Evolutionary conservation across 371 early-diverging fungal genomes (phyloP).

Genomic region (Actinomortierella ambigua): DNA sequence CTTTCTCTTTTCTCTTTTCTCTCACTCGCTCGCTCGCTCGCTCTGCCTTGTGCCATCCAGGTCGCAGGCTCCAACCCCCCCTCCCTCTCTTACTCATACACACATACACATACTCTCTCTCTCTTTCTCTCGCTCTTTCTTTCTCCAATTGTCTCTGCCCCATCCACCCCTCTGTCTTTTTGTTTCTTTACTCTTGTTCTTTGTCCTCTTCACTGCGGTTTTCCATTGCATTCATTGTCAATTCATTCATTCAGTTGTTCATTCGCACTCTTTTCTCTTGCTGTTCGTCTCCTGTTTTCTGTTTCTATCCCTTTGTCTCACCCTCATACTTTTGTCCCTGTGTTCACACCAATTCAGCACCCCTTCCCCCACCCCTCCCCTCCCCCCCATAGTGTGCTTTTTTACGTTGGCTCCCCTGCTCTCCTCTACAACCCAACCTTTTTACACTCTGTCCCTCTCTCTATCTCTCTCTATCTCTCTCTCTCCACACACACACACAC

Average conservation of each 20-base stretch:
- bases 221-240: neutral
- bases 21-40: neutral
- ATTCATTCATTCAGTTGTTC: neutral
- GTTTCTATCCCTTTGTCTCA: neutral
- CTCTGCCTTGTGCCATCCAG: neutral
- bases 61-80: neutral
- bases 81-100: neutral
- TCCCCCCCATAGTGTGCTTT: neutral
- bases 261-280: neutral
- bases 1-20: neutral
- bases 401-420: too few relatives aligned
- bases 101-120: too few relatives aligned
- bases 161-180: neutral
- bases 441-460: too few relatives aligned
- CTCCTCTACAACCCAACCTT: too few relatives aligned
- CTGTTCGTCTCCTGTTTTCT: neutral
- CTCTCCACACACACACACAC: too few relatives aligned
- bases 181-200: neutral
- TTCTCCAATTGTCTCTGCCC: neutral
- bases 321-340: neutral
- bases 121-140: neutral
- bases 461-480: too few relatives aligned
- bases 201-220: neutral
- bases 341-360: neutral
- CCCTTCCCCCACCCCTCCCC: neutral